phyloP scores from a whole-genome alignment of 441 rosid species.

The Erodium texanum region DNA sequence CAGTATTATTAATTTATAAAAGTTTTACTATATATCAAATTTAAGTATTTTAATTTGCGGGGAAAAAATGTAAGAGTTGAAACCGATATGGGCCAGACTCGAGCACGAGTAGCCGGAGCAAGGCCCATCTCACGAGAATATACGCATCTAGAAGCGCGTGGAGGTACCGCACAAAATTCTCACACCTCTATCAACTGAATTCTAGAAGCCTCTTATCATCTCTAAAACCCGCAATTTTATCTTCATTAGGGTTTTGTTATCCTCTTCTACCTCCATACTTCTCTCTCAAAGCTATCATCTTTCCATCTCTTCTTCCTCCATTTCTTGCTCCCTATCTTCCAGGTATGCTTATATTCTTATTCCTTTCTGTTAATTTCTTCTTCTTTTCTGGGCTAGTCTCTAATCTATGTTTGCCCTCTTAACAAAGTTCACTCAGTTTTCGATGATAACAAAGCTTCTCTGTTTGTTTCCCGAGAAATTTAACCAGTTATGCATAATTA shows the following conservation, averaged over 20 bases:
- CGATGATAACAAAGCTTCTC: background rate
- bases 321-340: background rate
- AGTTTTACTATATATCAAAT: too few relatives aligned
- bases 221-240: constrained; percentile 12
- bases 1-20: too few relatives aligned
- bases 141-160: too few relatives aligned
- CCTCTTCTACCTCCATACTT: constrained; percentile 6
- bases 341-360: background rate
- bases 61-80: too few relatives aligned
- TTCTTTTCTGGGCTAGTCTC: background rate
- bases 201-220: constrained; percentile 34
- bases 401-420: background rate
- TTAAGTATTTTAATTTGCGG: too few relatives aligned
- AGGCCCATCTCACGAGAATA: too few relatives aligned
- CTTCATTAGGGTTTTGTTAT: constrained; percentile 23
- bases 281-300: background rate
- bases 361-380: too few relatives aligned
- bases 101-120: too few relatives aligned
- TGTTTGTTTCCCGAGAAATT: constrained; percentile 3
- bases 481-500: background rate
- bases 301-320: background rate
- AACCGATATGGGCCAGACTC: too few relatives aligned
- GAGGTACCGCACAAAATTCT: too few relatives aligned
- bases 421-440: background rate
- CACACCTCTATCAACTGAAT: background rate